Evolutionary conservation across 1,284 basidiomycete genomes (phyloP).

Genomic region (Tylopilus sp.): DNA sequence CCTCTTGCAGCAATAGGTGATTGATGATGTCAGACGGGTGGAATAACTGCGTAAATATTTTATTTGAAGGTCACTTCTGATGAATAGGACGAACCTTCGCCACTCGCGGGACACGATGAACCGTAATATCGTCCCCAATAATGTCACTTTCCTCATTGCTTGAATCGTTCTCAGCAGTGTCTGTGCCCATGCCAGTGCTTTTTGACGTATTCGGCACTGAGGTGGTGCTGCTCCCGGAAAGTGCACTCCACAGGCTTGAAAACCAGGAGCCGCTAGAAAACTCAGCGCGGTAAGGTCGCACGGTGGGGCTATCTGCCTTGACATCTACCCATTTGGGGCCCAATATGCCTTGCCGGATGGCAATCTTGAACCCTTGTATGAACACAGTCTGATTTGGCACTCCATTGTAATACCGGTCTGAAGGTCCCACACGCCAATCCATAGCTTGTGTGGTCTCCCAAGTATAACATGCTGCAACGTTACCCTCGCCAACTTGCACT

Average conservation of each 20-base stretch:
- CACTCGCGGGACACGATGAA: slow-evolving; percentile 20
- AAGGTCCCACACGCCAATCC: slow-evolving; percentile 30
- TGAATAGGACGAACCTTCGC: slow-evolving; percentile 6
- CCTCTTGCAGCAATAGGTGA: slow-evolving; percentile 18
- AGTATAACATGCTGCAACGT: slow-evolving; percentile 17
- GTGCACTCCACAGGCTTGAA: neutral
- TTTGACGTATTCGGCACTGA: neutral
- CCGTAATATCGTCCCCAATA: neutral
- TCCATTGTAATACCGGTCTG: slow-evolving; percentile 16
- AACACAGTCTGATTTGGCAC: slow-evolving; percentile 32
- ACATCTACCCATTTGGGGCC: slow-evolving; percentile 15
- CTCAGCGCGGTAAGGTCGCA: neutral
- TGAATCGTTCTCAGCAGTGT: neutral
- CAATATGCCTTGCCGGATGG: slow-evolving; percentile 17
- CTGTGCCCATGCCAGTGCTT: neutral
- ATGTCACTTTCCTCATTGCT: neutral
- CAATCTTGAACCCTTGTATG: slow-evolving; percentile 33
- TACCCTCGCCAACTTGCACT: slow-evolving; percentile 18
- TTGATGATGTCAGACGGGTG: slow-evolving; percentile 33
- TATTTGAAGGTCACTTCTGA: neutral
- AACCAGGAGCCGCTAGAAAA: slow-evolving; percentile 3
- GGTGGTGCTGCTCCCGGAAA: neutral
- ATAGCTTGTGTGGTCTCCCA: slow-evolving; percentile 30
- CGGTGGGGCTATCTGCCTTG: slow-evolving; percentile 11
- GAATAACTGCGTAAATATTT: slow-evolving; percentile 5